Conservation (phyloP, 495 filamentous ascomycete species). For the Neurospora sp. region DNA sequence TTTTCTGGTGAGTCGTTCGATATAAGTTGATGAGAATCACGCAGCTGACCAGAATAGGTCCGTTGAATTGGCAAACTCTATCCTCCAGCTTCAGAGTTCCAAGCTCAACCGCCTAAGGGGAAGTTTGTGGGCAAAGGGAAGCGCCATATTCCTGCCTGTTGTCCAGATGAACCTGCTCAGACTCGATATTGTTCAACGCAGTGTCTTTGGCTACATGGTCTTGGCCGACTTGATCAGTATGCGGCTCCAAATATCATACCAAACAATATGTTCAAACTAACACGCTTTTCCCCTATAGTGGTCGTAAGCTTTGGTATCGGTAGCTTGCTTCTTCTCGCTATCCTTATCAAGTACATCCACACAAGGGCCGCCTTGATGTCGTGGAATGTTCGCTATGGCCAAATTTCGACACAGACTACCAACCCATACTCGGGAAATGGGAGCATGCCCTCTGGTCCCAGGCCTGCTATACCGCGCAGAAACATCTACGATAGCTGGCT, state of each 20-base stretch:
- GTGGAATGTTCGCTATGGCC: conserved; percentile 29
- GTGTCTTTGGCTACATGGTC: conserved; percentile 23
- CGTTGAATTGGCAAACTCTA: conserved; percentile 27
- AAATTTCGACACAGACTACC: conserved; percentile 9
- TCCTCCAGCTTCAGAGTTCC: conserved; percentile 21
- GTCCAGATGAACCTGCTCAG: conserved; percentile 30
- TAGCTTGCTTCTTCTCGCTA: conserved; percentile 28
- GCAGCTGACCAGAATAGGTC: conserved; percentile 19
- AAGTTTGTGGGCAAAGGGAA: conserved; percentile 25
- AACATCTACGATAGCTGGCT: conserved; percentile 40
- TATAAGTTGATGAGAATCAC: background rate
- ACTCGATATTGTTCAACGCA: conserved; percentile 16
- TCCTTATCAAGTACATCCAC: conserved; percentile 36
- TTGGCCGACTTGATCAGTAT: conserved; percentile 33
- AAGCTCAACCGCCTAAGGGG: conserved; percentile 16
- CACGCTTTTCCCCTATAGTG: conserved; percentile 18
- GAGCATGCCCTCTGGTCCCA: background rate
- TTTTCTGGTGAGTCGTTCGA: conserved; percentile 29
- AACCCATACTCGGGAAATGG: background rate
- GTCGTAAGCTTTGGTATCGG: conserved; percentile 30
- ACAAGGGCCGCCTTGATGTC: conserved; percentile 27
- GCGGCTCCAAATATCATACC: background rate
- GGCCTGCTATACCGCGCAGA: conserved; percentile 1
- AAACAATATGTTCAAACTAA: background rate
- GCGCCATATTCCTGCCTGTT: conserved; percentile 25